These are phyloP conservation scores for Colletotrichum sp. DNA, from an alignment of 2,329 filamentous ascomycete species.

Conservation along the genomic window DNA sequence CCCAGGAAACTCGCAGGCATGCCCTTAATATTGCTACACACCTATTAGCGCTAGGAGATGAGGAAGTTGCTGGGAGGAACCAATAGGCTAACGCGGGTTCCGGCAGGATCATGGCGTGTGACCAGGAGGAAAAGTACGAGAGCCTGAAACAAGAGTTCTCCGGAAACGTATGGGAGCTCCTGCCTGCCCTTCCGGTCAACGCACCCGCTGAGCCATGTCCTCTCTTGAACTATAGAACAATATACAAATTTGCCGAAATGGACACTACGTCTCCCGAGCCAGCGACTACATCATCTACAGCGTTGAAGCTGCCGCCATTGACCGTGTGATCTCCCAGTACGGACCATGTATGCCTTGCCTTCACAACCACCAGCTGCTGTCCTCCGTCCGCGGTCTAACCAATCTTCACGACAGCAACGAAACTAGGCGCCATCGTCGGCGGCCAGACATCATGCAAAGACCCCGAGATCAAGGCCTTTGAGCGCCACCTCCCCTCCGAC, in stretches of 20 bases:
- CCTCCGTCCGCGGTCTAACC: neutral
- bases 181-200: neutral
- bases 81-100: neutral
- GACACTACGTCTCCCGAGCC: conserved; percentile 91
- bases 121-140: conserved; percentile 88
- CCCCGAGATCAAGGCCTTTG: conserved; percentile 93
- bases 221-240: conserved; percentile 58
- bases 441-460: conserved; percentile 99
- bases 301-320: conserved; percentile 92
- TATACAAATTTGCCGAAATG: conserved; percentile 90
- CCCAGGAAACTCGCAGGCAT: conserved; percentile 32
- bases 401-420: conserved; percentile 73
- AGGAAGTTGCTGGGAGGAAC: neutral
- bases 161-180: conserved; percentile 72
- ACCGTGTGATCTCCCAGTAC: conserved; percentile 84
- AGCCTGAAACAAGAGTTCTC: conserved; percentile 80
- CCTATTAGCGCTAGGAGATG: neutral
- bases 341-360: conserved; percentile 76
- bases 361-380: neutral
- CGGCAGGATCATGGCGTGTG: conserved; percentile 88
- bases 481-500: conserved; percentile 83
- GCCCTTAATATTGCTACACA: neutral
- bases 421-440: conserved; percentile 92
- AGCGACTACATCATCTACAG: conserved; percentile 99
- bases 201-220: conserved; percentile 15